Base-by-base conservation (phyloP, 2,329 filamentous ascomycete genomes). In the Fusarium poae region DNA sequence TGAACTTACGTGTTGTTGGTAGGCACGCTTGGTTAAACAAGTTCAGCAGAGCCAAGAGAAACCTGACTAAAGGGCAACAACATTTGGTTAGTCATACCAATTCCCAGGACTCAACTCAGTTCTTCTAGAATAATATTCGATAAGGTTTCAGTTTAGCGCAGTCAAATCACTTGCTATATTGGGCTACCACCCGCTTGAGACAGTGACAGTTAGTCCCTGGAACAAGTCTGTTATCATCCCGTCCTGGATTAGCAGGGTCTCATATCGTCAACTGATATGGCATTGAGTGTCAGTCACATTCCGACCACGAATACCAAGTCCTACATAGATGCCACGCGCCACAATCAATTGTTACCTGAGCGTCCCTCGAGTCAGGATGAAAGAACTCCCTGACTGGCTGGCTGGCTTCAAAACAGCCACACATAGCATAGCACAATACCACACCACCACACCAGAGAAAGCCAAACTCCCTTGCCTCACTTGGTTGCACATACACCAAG, bases 201-300 rank as follows among this genome's bases (percentile, higher is more conserved):
- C 53, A 54, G 45, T 46, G 34, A 40, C 48, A 51, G 48, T 51
- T 23, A 5, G 23, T 43, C 27, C 39, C 61, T 48, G 30, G 39
- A 46, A 46, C 27, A 18, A 48, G 29, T 21, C 42, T 43, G 32
- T 60, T 35, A 48, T 65, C 25, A 15, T 23, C 60, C 40, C 23
- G 46, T 59, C 35, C 29, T 39, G n/a, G 46, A 30, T 37, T 52
- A 43, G 34, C 23, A 65, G n/a, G 23, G 53, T 65, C 53, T 65
- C 61, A 60, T 49, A 39, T 49, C 13, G 35, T 61, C 62, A 42
- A 53, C 46, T 59, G 46, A 35, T 60, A 61, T 65, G 37, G 29
- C 32, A 65, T 60, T 25, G 52, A 53, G 48, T 60, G 61, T 49
- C 40, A 48, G 53, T 70, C 58, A 70, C 67, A 70, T 70, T 70